Base-by-base conservation (phyloP, 495 filamentous ascomycete species). In the Extremus antarcticus region DNA sequence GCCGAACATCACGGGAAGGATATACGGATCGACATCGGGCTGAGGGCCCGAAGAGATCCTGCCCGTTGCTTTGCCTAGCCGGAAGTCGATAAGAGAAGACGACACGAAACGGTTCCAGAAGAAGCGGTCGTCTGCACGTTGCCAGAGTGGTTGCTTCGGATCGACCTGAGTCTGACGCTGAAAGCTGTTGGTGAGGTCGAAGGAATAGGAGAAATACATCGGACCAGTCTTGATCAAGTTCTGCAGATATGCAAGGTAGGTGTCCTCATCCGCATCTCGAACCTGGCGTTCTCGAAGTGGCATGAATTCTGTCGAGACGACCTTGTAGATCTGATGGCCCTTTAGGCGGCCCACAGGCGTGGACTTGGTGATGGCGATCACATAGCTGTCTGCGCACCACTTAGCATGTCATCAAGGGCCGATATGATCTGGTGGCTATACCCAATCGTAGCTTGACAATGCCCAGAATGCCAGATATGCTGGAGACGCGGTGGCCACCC, bases 21-120 rank as follows among this genome's bases (percentile, higher is more conserved):
- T 96, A 65, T 89, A 98, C 8, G 94, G 90, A 66, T 98, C 94
- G 25, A 80, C 84, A 9, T 79, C 81, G 0, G 85, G 78, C 58
- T 94, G 87, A 21, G 81, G 78, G 2, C 81, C 82, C 35, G 80
- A 77, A 47, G 65, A 64, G 23, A 67, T 61, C 32, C 69, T 43
- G 21, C 57, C 51, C 21, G 65, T 63, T 38, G 59, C 59, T n/a
- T 65, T 53, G 15, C 76, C 74, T 50, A 65, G 74, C 43, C 88
- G 81, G 64, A 94, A 87, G 68, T 94, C 79, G 57, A 98, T 96
- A 46, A 98, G 70, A 59, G 97, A 91, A 2, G 85, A 83, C 68
- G 90, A 87, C 47, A 97, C 74, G 64, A 95, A 94, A 50, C 83
- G 81, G 68, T 98, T 98, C 91, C 91, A 98, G 76, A 95, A 98